Conservation (phyloP, 441 rosid genomes). For the Cnidoscolus chayamansa region DNA sequence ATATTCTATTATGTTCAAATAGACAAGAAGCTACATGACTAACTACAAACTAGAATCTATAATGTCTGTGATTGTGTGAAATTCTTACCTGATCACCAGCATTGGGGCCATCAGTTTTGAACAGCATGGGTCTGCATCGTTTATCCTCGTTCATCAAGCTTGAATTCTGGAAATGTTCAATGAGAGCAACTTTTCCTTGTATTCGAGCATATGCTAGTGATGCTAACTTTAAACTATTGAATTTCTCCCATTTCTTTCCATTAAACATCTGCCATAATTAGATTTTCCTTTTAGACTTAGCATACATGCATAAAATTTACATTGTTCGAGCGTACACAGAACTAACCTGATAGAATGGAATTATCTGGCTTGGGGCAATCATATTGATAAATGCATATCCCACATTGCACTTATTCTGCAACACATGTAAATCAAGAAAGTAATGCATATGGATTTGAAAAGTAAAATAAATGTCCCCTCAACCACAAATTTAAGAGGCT, state of each 20-base stretch:
- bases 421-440: conserved; percentile 15
- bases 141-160: conserved; percentile 84
- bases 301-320: not conserved
- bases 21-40: not conserved
- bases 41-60: not conserved
- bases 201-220: conserved; percentile 71
- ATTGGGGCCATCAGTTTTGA: conserved; percentile 68
- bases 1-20: not conserved
- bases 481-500: conserved; percentile 6
- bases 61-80: not conserved
- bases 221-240: conserved; percentile 76
- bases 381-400: conserved; percentile 82
- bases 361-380: conserved; percentile 52
- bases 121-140: conserved; percentile 72
- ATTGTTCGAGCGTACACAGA: not conserved
- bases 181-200: conserved; percentile 69
- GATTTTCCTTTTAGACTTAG: conserved; percentile 17
- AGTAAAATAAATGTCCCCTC: not conserved
- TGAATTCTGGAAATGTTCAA: conserved; percentile 76
- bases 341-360: conserved; percentile 64
- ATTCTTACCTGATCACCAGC: conserved; percentile 66
- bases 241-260: conserved; percentile 82
- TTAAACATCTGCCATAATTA: conserved; percentile 48
- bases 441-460: not conserved
- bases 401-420: conserved; percentile 80